Evolutionary conservation across 768 basidiomycete genomes (phyloP).

Genomic region (Leucogyrophana mollusca): DNA sequence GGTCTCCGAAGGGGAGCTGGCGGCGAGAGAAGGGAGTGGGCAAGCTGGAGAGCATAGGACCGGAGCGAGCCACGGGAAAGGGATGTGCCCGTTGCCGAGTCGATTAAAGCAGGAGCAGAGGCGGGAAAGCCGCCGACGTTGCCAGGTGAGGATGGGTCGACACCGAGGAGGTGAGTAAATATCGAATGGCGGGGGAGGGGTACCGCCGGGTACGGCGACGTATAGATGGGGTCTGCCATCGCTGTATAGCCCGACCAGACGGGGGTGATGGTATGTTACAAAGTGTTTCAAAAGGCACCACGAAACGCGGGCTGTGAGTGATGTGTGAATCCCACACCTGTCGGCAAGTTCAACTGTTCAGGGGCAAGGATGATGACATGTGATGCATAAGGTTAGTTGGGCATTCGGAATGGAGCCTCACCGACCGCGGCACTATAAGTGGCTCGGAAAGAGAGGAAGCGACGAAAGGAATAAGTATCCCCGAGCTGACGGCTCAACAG

Average conservation of each 20-base stretch:
- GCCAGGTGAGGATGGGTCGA: constrained; percentile 11
- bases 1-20: constrained; percentile 43
- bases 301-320: constrained; percentile 36
- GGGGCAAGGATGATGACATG: no score
- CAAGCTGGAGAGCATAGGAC: constrained; percentile 54
- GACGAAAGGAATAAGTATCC: no score
- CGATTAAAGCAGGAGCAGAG: constrained; percentile 57
- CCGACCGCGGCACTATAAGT: no score
- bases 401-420: no score
- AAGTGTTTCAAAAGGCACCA: no score
- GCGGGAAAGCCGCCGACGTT: constrained; percentile 44
- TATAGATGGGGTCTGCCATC: constrained; percentile 20
- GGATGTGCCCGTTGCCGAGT: constrained; percentile 55
- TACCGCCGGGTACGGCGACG: constrained; percentile 18
- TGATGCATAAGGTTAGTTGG: no score
- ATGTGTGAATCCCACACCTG: constrained; percentile 55
- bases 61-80: constrained; percentile 57
- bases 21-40: constrained; percentile 51
- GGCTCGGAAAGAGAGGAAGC: no score
- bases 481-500: no score
- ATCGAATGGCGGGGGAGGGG: constrained; percentile 24
- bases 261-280: no score
- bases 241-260: background rate
- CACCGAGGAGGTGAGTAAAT: constrained; percentile 29
- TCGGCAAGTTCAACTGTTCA: no score